phyloP scores from a whole-genome alignment of 345 rosid genomes.

The Eucalyptus curtisii region DNA sequence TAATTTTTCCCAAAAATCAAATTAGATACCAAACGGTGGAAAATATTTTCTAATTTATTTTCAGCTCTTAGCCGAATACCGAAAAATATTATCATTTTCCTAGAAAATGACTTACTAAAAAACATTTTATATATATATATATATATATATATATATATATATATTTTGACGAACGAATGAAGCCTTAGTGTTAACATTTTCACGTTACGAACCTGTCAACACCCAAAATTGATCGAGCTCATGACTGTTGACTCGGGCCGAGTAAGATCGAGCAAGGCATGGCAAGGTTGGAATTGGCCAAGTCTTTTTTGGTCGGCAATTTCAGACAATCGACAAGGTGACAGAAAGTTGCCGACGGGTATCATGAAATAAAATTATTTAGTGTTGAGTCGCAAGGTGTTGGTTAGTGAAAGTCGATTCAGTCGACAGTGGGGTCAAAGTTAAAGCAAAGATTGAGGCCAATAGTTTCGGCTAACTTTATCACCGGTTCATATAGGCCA shows the following conservation, averaged over 20 bases:
- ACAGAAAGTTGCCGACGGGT: neutral
- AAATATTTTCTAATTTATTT: too few species aligned
- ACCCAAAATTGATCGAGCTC: neutral
- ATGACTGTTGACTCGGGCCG: neutral
- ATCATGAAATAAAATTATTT: too few species aligned
- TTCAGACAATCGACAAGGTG: neutral
- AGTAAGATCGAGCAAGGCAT: neutral
- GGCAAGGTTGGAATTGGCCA: neutral
- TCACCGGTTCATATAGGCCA: neutral
- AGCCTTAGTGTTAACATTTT: neutral
- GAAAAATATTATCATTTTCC: fast-evolving
- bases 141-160: too few species aligned
- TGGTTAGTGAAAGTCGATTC: neutral
- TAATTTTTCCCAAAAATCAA: too few species aligned
- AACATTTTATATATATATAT: fast-evolving
- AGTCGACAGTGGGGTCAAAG: neutral
- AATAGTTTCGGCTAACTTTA: fast-evolving
- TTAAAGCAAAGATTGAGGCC: neutral
- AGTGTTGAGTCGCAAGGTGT: neutral
- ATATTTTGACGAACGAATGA: too few species aligned
- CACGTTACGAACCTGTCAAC: fast-evolving
- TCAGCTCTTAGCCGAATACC: fast-evolving
- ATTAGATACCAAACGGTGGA: too few species aligned
- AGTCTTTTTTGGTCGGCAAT: neutral
- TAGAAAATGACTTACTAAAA: too few species aligned